A percentile compares a stretch with the other conserved stretches of the same genome.
phyloP scores from a whole-genome alignment of 352 stramenopile genomes.

The Bremia lactucae region DNA sequence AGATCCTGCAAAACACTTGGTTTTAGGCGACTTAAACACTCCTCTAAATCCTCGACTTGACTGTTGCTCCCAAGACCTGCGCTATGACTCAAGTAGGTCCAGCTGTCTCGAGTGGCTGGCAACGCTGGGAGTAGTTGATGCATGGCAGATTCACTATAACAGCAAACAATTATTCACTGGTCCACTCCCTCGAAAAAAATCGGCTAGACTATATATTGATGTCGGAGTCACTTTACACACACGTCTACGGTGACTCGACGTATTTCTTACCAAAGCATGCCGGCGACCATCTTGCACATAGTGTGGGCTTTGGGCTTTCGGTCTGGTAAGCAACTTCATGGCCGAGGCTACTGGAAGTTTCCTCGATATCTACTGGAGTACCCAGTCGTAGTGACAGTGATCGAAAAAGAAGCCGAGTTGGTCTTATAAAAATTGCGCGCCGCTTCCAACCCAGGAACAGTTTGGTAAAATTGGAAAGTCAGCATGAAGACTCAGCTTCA shows the following conservation, averaged over 20 bases:
- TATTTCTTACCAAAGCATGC: not conserved
- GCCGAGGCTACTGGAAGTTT: not conserved
- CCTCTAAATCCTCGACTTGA: not conserved
- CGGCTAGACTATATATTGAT: not conserved
- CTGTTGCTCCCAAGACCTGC: not conserved
- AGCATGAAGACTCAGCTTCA: not conserved
- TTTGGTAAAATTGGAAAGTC: too few species aligned
- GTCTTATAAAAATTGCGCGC: not conserved
- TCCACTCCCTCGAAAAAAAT: not conserved
- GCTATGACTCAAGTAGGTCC: not conserved
- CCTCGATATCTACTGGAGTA: not conserved
- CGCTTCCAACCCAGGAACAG: too few species aligned
- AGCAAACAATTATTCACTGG: not conserved
- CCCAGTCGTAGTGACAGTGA: not conserved
- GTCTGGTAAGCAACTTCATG: not conserved
- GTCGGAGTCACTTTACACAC: not conserved
- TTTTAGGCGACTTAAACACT: not conserved
- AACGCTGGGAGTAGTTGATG: not conserved
- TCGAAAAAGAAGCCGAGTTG: not conserved
- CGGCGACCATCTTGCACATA: not conserved
- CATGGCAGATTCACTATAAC: not conserved
- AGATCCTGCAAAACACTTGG: too few species aligned
- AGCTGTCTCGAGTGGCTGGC: not conserved
- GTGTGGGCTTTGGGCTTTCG: not conserved
- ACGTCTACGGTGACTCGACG: not conserved